Evolutionary conservation across 202 grass and related monocot species (phyloP).

Genomic region (Carex arenaria): DNA sequence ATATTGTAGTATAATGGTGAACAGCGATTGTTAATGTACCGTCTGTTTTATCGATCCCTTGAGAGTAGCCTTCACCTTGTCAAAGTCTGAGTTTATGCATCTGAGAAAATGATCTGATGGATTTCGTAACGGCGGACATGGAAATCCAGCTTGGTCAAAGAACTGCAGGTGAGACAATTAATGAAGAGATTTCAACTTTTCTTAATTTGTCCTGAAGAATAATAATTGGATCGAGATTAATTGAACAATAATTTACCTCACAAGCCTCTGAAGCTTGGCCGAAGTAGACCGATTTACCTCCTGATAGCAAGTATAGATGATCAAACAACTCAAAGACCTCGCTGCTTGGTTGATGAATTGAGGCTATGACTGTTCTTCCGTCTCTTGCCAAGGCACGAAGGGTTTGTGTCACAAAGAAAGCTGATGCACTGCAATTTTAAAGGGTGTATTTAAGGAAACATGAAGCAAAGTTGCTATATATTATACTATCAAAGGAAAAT

Average conservation of each 20-base stretch:
- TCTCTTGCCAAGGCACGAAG: conserved; percentile 73
- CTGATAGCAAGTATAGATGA: conserved; percentile 76
- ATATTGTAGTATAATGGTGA: background rate
- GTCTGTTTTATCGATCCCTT: conserved; percentile 79
- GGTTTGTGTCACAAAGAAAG: conserved; percentile 95
- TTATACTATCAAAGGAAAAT: background rate
- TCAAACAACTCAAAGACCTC: conserved; percentile 97
- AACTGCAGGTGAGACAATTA: conserved; percentile 40
- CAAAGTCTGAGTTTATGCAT: conserved; percentile 91
- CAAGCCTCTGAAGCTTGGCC: conserved; percentile 72
- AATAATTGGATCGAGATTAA: background rate
- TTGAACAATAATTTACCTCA: conserved; percentile 37
- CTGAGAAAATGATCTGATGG: conserved; percentile 90
- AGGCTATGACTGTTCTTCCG: conserved; percentile 84
- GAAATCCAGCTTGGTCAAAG: conserved; percentile 76
- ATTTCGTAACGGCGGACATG: conserved; percentile 76
- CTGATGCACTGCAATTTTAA: conserved; percentile 61
- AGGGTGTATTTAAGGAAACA: background rate
- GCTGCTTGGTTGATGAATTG: conserved; percentile 94
- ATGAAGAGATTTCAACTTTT: background rate
- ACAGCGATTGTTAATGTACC: conserved; percentile 24
- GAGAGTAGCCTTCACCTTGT: conserved; percentile 95
- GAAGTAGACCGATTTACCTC: conserved; percentile 86
- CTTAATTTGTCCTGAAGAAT: background rate
- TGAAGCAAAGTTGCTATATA: background rate